These are phyloP conservation scores for Microdochium nivale DNA, from an alignment of 2,329 filamentous ascomycete genomes.

Conservation along the genomic window DNA sequence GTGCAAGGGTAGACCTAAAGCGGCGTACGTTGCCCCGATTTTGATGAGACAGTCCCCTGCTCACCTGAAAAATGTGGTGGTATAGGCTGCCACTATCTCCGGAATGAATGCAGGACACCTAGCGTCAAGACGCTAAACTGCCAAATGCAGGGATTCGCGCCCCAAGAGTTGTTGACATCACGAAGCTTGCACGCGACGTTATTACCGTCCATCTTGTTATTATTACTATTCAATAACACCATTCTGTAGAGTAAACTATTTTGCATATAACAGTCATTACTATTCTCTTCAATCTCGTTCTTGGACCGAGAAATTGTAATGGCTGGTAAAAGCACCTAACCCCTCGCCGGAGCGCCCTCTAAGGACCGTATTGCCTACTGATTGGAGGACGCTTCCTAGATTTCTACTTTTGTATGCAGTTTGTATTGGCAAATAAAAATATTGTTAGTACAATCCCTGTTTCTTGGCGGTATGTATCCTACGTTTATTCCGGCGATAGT, in stretches of 20 bases:
- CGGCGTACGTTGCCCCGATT: no score
- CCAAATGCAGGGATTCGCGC: not conserved
- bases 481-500: no score
- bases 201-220: not conserved
- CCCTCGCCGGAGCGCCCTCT: not conserved
- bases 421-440: no score
- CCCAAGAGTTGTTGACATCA: not conserved
- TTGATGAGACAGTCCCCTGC: no score
- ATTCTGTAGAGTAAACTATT: not conserved
- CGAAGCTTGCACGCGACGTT: not conserved
- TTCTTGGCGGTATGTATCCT: no score
- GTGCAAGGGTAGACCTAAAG: no score
- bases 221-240: not conserved
- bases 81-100: no score
- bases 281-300: not conserved
- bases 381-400: no score
- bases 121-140: not conserved
- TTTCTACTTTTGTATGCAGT: no score
- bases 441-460: no score
- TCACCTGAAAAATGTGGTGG: no score
- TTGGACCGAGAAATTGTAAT: not conserved
- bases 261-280: not conserved
- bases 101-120: not conserved
- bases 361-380: no score
- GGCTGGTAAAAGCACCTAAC: not conserved